A percentile compares a stretch with the other conserved stretches of the same genome.
Conservation (phyloP, 768 basidiomycete genomes). For the Nidula microcarpa region DNA sequence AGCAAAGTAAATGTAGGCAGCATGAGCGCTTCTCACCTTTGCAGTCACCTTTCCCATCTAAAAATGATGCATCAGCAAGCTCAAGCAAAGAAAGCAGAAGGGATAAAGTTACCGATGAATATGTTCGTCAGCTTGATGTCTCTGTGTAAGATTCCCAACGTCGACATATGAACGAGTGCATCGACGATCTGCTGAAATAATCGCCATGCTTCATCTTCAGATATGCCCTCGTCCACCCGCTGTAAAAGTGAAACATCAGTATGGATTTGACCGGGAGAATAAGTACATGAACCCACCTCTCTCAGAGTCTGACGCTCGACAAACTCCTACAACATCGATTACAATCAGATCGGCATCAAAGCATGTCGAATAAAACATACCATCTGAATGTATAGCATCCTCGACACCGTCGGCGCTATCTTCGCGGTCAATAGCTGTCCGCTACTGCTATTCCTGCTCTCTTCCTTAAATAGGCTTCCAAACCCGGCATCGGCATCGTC, state of each 20-base stretch:
- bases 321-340: constrained; percentile 56
- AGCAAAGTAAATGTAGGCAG: too few relatives aligned
- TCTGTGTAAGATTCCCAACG: constrained; percentile 80
- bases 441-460: too few relatives aligned
- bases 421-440: too few relatives aligned
- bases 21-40: constrained; percentile 32
- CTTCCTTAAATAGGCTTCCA: constrained; percentile 14
- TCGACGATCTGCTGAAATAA: constrained; percentile 88
- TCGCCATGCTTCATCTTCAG: constrained; percentile 85
- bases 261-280: neutral
- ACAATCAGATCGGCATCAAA: neutral
- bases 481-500: constrained; percentile 39
- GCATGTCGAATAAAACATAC: constrained; percentile 29
- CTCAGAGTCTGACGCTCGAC: constrained; percentile 88
- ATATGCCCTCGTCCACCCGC: constrained; percentile 77
- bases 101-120: constrained; percentile 69
- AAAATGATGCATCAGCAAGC: constrained; percentile 1
- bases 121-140: constrained; percentile 95
- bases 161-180: constrained; percentile 87
- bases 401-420: constrained; percentile 24
- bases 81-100: neutral
- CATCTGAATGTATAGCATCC: constrained; percentile 95
- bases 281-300: constrained; percentile 46
- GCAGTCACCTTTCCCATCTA: constrained; percentile 80
- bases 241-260: constrained; percentile 15